These are phyloP conservation scores for Cucumis melo DNA, from an alignment of 306 rosid genomes.

Conservation along the genomic window DNA sequence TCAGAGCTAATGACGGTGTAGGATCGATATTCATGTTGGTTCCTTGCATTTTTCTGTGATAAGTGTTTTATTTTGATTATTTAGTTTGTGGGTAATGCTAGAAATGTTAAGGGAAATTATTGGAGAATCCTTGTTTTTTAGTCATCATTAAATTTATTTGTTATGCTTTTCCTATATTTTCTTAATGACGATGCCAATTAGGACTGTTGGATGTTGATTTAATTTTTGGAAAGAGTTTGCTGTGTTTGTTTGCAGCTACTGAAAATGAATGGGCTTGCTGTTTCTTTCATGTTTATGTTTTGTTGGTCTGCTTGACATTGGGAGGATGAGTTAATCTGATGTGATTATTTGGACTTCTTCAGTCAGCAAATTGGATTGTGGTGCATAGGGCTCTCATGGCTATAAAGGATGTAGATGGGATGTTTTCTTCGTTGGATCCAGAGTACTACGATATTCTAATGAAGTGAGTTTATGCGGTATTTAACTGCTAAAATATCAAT, in stretches of 20 bases:
- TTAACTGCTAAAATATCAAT: not conserved
- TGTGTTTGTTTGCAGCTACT: not conserved
- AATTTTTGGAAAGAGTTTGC: not conserved
- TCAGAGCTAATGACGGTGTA: not conserved
- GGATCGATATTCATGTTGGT: not conserved
- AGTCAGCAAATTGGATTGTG: constrained; percentile 94
- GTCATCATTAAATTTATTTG: not conserved
- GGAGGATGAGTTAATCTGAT: not conserved
- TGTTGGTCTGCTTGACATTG: not conserved
- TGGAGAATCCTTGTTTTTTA: not conserved
- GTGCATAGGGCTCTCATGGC: constrained; percentile 98
- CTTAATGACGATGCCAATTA: not conserved
- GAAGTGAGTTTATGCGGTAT: constrained; percentile 43
- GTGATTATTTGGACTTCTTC: constrained; percentile 7
- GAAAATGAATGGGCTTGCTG: not conserved
- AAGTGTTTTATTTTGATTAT: not conserved
- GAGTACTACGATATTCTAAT: constrained; percentile 93
- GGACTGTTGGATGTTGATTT: not conserved
- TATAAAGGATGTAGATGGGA: constrained; percentile 81
- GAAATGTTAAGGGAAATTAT: not conserved
- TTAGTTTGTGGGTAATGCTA: not conserved
- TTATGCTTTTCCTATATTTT: not conserved
- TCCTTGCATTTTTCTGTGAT: not conserved
- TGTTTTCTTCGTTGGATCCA: constrained; percentile 93
- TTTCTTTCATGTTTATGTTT: not conserved